Evolutionary conservation across 768 basidiomycete species (phyloP).

Genomic region (Termitomyces sp.): DNA sequence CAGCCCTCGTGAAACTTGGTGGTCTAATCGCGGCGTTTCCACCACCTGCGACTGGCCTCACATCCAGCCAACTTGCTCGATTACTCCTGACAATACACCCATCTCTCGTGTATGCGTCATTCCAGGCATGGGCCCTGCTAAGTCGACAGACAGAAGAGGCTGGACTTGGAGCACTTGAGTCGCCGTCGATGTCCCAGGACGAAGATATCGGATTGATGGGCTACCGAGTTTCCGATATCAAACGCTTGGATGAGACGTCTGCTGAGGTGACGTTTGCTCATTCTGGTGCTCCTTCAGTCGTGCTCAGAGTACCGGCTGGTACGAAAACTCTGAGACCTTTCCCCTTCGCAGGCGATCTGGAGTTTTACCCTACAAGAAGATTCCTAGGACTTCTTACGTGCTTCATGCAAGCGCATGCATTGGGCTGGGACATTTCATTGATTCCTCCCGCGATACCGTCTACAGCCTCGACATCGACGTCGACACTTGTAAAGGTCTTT

Average conservation of each 20-base stretch:
- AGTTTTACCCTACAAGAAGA: slow-evolving; percentile 41
- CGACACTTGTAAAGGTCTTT: slow-evolving; percentile 50
- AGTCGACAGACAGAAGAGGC: slow-evolving; percentile 48
- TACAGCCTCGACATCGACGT: slow-evolving; percentile 57
- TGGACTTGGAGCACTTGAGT: slow-evolving; percentile 48
- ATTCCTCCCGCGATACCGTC: slow-evolving; percentile 53
- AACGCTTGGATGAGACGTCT: slow-evolving; percentile 32
- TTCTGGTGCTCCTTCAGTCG: slow-evolving; percentile 21
- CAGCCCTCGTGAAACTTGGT: slow-evolving; percentile 47
- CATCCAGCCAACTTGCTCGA: slow-evolving; percentile 46
- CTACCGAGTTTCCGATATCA: slow-evolving; percentile 37
- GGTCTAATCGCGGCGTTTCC: slow-evolving; percentile 44
- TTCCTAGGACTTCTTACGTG: slow-evolving; percentile 56
- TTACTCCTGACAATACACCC: slow-evolving; percentile 58
- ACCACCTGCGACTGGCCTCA: slow-evolving; percentile 27
- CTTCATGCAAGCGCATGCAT: slow-evolving; percentile 56
- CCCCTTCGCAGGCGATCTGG: slow-evolving; percentile 32
- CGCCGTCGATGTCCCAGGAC: slow-evolving; percentile 35
- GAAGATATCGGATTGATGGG: slow-evolving; percentile 48
- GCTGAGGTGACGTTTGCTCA: slow-evolving; percentile 38
- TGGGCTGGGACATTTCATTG: slow-evolving; percentile 62
- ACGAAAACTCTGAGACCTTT: slow-evolving; percentile 38
- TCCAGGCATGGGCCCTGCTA: slow-evolving; percentile 60
- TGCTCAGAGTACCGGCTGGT: slow-evolving; percentile 44
- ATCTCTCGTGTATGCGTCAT: slow-evolving; percentile 45